Percentiles rank a stretch among this genome's conserved stretches.
These are phyloP conservation scores for Stagonosporopsis tanaceti DNA, from an alignment of 2,329 filamentous ascomycete species.

Conservation along the genomic window DNA sequence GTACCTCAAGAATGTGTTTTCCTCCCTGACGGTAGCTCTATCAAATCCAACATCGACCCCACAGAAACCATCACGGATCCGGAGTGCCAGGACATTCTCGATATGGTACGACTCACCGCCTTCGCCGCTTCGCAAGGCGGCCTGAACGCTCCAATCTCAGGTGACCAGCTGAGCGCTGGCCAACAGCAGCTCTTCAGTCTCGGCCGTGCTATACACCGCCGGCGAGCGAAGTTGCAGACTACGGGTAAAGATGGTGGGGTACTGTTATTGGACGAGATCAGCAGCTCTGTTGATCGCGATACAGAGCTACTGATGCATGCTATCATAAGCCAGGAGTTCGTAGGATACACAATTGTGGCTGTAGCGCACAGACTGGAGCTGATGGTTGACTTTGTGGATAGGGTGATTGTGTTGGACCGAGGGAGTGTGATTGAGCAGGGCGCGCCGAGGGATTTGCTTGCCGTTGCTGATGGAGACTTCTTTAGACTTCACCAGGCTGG, in stretches of 20 bases:
- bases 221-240: not conserved
- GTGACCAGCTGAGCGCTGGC: constrained; percentile 45
- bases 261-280: constrained; percentile 24
- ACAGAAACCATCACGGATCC: constrained; percentile 7
- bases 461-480: not conserved
- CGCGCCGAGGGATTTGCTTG: not conserved
- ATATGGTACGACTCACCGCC: constrained; percentile 52
- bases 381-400: constrained; percentile 25
- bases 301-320: constrained; percentile 65
- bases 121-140: constrained; percentile 32
- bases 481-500: not conserved
- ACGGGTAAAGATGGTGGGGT: constrained; percentile 6
- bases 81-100: constrained; percentile 31
- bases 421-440: constrained; percentile 35
- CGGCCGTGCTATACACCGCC: constrained; percentile 60
- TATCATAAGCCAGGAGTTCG: constrained; percentile 60
- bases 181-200: constrained; percentile 69
- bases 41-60: constrained; percentile 10
- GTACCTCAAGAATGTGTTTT: constrained; percentile 25
- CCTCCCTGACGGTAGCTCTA: constrained; percentile 10
- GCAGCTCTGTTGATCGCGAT: constrained; percentile 60
- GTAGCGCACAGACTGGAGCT: constrained; percentile 20
- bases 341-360: constrained; percentile 32
- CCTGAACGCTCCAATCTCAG: constrained; percentile 5
- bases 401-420: constrained; percentile 35